Evolutionary conservation across 202 grass and related monocot genomes (phyloP), one percentile per base, ranked within the genome.

Genomic region (Musa balbisiana): DNA sequence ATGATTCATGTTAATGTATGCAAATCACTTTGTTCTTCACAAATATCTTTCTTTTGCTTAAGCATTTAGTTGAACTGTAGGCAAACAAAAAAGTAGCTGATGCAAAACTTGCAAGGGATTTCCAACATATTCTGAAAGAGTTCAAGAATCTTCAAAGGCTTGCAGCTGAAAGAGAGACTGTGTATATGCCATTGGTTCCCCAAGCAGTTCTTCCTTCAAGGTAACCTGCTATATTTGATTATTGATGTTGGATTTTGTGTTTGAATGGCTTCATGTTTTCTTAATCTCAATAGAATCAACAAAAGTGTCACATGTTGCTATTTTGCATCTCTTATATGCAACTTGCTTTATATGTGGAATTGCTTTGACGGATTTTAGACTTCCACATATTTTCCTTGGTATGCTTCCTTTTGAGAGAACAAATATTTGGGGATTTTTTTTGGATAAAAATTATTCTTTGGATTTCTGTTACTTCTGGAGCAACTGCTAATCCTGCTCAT

Each of bases 61-160:
- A 19, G 56, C 15, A 64, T 64, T 55, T 63, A 10, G 20, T 29
- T 64, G 62, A 82, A 89, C 74, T 71, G 71, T 83, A 98, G 94
- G 84, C 88, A 81, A 92, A 71, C 78, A 98, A 94, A 79, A 98
- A 98, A 79, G 91, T 98, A 76, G 91, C 94, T 56, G 94, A 98
- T 76, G 94, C 94, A 66, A 98, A 98, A 78, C 80, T 98, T 59
- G 94, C 94, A 71, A 98, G 94, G 80, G 94, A 98, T 91, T 98
- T 98, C 72, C 94, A 98, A 85, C 80, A 85, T 62, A 87, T 98
- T 17, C 74, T 98, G 49, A 98, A 98, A 82, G 94, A 98, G 33
- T 98, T 98, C 72, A 91, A 98, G 77, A 98, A 87, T 85, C 85
- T 84, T 54, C 94, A 98, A 70, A 84, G 91, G 25, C 78, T 98